Base-by-base conservation (phyloP, 1,284 basidiomycete species). In the Ustilago lituana region DNA sequence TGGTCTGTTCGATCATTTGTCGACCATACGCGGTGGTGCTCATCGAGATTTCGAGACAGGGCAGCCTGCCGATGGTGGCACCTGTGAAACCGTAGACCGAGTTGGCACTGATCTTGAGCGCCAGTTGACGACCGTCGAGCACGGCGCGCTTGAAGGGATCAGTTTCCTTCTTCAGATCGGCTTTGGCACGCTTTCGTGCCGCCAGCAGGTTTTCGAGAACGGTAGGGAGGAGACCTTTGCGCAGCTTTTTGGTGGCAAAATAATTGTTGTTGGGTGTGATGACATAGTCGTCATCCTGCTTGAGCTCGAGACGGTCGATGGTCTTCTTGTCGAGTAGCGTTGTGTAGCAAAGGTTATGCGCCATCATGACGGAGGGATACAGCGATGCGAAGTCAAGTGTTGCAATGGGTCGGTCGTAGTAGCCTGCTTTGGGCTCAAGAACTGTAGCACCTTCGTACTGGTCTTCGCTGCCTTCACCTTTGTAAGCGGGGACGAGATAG, bases 81-180 rank as follows among this genome's bases (percentile, higher is more conserved):
- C 80, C 80, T 1, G 80, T 82, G 55, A 82, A 82, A 17, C 80
- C 80, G 55, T 82, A 82, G n/a, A 82, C 80, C 17, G 80, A 82
- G 55, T 82, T 82, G 50, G 80, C 80, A 46, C 76, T 78, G 44
- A 81, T 74, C 67, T 82, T 82, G 47, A 80, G 72, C 26, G 80
- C 80, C 45, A 82, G 50, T 47, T 82, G 80, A 31, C 80, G 68
- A 62, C 80, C 80, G 50, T 82, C 80, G 5, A 82, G 65, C 47
- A 82, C 80, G 17, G 80, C 80, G 17, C 80, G 76, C 46, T 74
- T 77, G 59, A 82, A 76, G 0, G 80, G 80, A 33, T 82, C 80
- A 3, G 77, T 80, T 55, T 82, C 80, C 46, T 80, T 81, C 52
- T 82, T 82, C 33, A 82, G 55, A 41, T 82, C 80, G 8, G 78